These are phyloP conservation scores for Penicillium turbatum DNA, from an alignment of 495 filamentous ascomycete species.

Conservation along the genomic window DNA sequence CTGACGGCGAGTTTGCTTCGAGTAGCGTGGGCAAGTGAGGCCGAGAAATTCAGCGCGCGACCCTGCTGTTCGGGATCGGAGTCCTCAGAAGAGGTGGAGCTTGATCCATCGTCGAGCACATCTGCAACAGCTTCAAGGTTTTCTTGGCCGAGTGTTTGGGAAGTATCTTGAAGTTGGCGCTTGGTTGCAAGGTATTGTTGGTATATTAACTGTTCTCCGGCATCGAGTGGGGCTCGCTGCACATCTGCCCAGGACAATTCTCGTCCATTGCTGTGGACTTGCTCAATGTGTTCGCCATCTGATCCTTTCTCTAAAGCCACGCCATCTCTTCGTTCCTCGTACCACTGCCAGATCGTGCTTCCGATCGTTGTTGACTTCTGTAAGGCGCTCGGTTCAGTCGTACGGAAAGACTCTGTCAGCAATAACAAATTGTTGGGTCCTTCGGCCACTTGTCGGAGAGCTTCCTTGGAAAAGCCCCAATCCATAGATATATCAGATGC, in stretches of 20 bases:
- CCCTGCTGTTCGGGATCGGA: conserved; percentile 90
- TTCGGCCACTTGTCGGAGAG: conserved; percentile 66
- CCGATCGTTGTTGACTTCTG: conserved; percentile 42
- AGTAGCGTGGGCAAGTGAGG: conserved; percentile 72
- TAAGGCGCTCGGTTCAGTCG: conserved; percentile 29
- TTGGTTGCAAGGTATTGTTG: conserved; percentile 86
- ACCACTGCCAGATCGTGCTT: conserved; percentile 66
- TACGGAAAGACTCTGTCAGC: conserved; percentile 63
- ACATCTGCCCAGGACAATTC: conserved; percentile 56
- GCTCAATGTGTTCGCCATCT: conserved; percentile 58
- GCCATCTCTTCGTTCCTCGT: conserved; percentile 60
- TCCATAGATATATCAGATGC: conserved; percentile 86
- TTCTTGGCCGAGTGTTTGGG: conserved; percentile 61
- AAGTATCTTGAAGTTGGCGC: conserved; percentile 70
- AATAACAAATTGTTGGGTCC: conserved; percentile 78
- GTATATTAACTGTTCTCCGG: conserved; percentile 71
- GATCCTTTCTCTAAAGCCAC: conserved; percentile 54
- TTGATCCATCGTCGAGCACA: conserved; percentile 77
- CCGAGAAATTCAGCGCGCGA: conserved; percentile 81
- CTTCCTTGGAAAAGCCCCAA: conserved; percentile 93
- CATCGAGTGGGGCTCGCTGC: conserved; percentile 60
- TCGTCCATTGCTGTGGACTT: conserved; percentile 61
- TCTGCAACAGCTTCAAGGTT: conserved; percentile 67
- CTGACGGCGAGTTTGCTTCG: conserved; percentile 75
- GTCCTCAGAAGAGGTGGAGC: conserved; percentile 79